These are phyloP conservation scores for Aspergillus sp. DNA, from an alignment of 2,329 filamentous ascomycete species.

Conservation along the genomic window DNA sequence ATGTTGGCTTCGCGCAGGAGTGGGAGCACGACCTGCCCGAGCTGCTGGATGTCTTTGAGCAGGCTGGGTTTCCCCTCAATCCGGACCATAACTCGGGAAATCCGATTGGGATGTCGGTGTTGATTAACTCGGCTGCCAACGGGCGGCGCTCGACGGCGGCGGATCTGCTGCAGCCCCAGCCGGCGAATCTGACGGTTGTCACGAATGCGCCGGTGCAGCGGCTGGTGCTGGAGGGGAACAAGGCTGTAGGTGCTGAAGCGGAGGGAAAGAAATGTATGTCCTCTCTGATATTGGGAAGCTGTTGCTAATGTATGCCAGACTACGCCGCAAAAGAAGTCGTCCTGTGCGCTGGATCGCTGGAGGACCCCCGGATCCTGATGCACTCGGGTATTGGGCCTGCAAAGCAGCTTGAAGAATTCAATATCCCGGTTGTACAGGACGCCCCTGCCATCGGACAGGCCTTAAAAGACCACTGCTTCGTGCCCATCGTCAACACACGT, in stretches of 20 bases:
- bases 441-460: slow-evolving; percentile 46
- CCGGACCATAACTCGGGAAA: slow-evolving; percentile 60
- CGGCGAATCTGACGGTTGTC: slow-evolving; percentile 55
- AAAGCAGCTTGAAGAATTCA: slow-evolving; percentile 41
- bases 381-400: slow-evolving; percentile 51
- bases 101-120: slow-evolving; percentile 55
- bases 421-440: slow-evolving; percentile 43
- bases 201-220: slow-evolving; percentile 51
- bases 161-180: slow-evolving; percentile 48
- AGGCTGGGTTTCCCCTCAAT: slow-evolving; percentile 52
- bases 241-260: slow-evolving; percentile 47
- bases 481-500: background rate
- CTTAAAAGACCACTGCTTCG: slow-evolving; percentile 46
- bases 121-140: slow-evolving; percentile 51
- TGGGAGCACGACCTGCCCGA: slow-evolving; percentile 52
- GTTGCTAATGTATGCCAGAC: slow-evolving; percentile 16
- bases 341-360: slow-evolving; percentile 40
- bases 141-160: slow-evolving; percentile 53
- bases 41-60: slow-evolving; percentile 50
- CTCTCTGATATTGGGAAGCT: background rate
- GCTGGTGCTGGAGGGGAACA: slow-evolving; percentile 49
- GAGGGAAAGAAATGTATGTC: slow-evolving; percentile 40
- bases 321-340: slow-evolving; percentile 42
- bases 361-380: slow-evolving; percentile 46
- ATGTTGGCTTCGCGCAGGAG: slow-evolving; percentile 49